Evolutionary conservation across 441 rosid species (phyloP).

Genomic region (Gossypium gossypioides): DNA sequence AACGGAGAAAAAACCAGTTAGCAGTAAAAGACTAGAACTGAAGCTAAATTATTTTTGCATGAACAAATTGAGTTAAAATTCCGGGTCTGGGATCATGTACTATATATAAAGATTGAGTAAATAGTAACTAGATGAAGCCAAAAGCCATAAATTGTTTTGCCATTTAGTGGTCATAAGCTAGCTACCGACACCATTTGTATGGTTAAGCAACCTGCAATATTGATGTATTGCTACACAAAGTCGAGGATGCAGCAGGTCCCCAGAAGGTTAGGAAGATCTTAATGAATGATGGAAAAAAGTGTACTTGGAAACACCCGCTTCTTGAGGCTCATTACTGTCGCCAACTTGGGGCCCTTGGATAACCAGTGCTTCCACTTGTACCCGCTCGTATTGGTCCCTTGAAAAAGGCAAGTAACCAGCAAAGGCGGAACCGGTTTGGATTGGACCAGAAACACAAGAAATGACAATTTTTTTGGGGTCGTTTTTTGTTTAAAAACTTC

Average conservation of each 20-base stretch:
- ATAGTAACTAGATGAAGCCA: conserved; percentile 35
- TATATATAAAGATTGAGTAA: not conserved
- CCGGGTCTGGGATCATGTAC: not conserved
- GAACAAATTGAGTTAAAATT: not conserved
- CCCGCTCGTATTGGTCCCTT: conserved; percentile 27
- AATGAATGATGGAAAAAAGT: not conserved
- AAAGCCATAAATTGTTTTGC: conserved; percentile 92
- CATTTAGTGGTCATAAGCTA: conserved; percentile 70
- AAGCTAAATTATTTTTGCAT: not conserved
- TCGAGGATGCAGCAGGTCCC: conserved; percentile 3
- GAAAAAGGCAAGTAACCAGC: not conserved
- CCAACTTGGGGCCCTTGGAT: conserved; percentile 74
- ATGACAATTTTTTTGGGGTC: not conserved
- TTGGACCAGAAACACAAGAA: not conserved
- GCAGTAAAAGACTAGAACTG: not conserved
- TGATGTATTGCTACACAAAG: conserved; percentile 69
- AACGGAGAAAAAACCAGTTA: conserved; percentile 2
- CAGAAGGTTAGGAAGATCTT: not conserved
- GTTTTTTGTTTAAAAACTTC: not conserved
- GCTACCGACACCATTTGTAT: conserved; percentile 53
- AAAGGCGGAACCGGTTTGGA: not conserved
- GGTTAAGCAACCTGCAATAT: conserved; percentile 61
- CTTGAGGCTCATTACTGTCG: conserved; percentile 72
- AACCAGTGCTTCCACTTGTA: conserved; percentile 74
- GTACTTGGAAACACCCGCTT: conserved; percentile 27